phyloP scores from a whole-genome alignment of 805 yeast species.

The Candida quercuum region DNA sequence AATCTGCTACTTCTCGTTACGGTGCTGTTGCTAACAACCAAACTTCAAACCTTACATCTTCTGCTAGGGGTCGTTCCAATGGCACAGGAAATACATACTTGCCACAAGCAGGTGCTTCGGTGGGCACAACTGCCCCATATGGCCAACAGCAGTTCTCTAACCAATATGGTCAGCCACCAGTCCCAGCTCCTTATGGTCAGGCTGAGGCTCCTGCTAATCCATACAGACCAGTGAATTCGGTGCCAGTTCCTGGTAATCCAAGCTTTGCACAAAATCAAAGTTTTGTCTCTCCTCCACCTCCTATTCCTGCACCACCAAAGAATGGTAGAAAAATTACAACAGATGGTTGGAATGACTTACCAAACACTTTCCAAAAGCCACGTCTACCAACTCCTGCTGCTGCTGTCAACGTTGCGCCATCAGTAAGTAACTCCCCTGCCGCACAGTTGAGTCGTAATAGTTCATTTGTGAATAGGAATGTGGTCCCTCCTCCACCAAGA shows the following conservation, averaged over 20 bases:
- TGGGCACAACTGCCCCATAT: slow-evolving; percentile 8
- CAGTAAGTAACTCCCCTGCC: slow-evolving; percentile 18
- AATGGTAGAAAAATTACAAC: slow-evolving; percentile 36
- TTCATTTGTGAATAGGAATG: slow-evolving; percentile 22
- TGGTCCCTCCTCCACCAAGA: slow-evolving; percentile 31
- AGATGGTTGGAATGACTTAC: slow-evolving; percentile 73
- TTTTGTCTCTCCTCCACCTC: not conserved
- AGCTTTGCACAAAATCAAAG: no score
- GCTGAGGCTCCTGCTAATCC: slow-evolving; percentile 18
- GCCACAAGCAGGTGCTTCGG: slow-evolving; percentile 7
- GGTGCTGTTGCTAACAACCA: slow-evolving; percentile 11
- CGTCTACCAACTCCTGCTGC: slow-evolving; percentile 44
- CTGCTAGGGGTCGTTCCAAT: slow-evolving; percentile 8
- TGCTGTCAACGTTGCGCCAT: slow-evolving; percentile 24
- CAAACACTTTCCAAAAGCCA: slow-evolving; percentile 41
- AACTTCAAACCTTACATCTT: slow-evolving; percentile 9
- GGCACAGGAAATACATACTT: slow-evolving; percentile 5
- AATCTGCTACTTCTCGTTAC: slow-evolving; percentile 13
- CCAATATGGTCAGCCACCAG: slow-evolving; percentile 12
- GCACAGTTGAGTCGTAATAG: slow-evolving; percentile 15
- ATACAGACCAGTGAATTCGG: slow-evolving; percentile 19
- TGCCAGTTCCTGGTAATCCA: slow-evolving; percentile 10
- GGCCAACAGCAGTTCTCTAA: slow-evolving; percentile 21
- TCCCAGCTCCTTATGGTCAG: slow-evolving; percentile 12
- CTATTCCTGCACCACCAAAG: slow-evolving; percentile 19